Conservation (phyloP, 148 eudicot species). For the Spergularia marina region DNA sequence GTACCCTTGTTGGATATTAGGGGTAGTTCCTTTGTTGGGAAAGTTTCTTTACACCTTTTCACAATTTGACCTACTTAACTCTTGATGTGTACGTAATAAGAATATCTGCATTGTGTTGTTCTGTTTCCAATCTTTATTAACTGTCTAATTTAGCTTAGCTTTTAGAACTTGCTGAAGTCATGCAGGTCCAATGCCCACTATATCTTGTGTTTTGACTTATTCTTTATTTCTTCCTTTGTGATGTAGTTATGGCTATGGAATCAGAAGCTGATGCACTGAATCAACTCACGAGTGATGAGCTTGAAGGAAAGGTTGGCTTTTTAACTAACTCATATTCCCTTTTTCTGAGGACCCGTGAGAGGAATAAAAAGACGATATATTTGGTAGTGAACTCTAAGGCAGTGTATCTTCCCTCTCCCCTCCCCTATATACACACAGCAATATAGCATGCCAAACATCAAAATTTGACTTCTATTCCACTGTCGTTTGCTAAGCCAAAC, state of each 20-base stretch:
- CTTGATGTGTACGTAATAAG: not conserved
- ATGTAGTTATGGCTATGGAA: slow-evolving; percentile 88
- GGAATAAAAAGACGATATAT: not conserved
- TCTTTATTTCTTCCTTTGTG: not conserved
- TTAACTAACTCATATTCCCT: not conserved
- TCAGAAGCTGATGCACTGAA: slow-evolving; percentile 87
- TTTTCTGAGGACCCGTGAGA: not conserved
- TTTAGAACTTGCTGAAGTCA: not conserved
- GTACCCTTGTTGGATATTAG: no score
- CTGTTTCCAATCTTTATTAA: no score
- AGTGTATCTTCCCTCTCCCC: not conserved
- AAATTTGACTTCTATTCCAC: not conserved
- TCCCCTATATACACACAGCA: not conserved
- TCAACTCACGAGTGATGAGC: slow-evolving; percentile 78
- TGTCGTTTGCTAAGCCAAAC: slow-evolving; percentile 1
- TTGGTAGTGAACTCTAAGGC: not conserved
- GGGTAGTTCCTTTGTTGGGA: no score
- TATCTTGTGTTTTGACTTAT: slow-evolving; percentile 6
- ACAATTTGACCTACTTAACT: no score
- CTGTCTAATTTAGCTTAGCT: not conserved
- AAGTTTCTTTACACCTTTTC: no score
- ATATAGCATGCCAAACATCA: not conserved
- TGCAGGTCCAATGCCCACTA: not conserved
- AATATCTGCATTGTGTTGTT: not conserved
- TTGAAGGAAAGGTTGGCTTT: slow-evolving; percentile 78